Conservation (phyloP, 2,329 filamentous ascomycete species). For the Harringtonia aguacate region DNA sequence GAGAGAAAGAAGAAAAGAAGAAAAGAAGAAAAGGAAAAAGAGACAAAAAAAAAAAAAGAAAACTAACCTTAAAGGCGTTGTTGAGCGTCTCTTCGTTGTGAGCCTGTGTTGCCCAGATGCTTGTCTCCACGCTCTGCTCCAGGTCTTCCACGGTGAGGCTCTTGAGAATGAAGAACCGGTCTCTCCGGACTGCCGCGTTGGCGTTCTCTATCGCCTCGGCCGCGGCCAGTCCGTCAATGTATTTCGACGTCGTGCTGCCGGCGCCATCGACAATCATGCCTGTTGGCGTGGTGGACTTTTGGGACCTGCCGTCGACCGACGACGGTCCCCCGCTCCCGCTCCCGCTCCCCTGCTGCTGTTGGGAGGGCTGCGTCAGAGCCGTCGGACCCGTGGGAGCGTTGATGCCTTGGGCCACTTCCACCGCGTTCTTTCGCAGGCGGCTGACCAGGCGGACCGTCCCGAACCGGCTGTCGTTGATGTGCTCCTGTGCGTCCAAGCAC, state of each 20-base stretch:
- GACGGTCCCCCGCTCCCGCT: too few relatives aligned
- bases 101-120: slow-evolving; percentile 87
- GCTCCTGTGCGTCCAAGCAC: slow-evolving; percentile 66
- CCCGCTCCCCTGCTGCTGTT: neutral
- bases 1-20: too few relatives aligned
- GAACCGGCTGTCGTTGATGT: slow-evolving; percentile 86
- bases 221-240: neutral
- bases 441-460: slow-evolving; percentile 79
- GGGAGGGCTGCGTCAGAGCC: slow-evolving; percentile 22
- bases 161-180: slow-evolving; percentile 87
- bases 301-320: neutral
- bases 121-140: slow-evolving; percentile 76
- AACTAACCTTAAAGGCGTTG: slow-evolving; percentile 64
- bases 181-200: slow-evolving; percentile 28
- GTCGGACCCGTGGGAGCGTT: slow-evolving; percentile 43
- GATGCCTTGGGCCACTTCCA: slow-evolving; percentile 33
- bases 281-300: neutral
- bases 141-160: slow-evolving; percentile 86
- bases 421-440: slow-evolving; percentile 54
- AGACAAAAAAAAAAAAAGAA: neutral
- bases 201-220: neutral
- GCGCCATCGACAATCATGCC: slow-evolving; percentile 6
- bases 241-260: neutral
- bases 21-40: neutral
- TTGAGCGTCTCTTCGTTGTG: slow-evolving; percentile 86